A percentile compares a stretch with the other conserved stretches of the same genome.
Conservation (phyloP, 305 asterid species). For the Andrographis paniculata region DNA sequence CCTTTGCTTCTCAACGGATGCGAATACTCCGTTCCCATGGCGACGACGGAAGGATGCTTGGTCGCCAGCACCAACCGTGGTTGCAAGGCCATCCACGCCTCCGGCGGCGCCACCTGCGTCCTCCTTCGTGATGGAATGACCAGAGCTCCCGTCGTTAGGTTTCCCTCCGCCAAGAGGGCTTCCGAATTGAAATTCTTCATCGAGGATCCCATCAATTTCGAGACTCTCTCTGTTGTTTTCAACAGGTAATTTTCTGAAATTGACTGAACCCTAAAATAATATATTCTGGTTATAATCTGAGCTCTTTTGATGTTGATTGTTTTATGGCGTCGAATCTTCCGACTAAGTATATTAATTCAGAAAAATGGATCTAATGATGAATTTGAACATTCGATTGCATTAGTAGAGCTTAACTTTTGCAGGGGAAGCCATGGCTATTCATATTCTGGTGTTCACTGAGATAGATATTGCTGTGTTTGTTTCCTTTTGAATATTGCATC, state of each 20-base stretch:
- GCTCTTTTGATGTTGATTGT: slow-evolving; percentile 22
- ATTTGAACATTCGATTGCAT: background rate
- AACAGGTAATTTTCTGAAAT: slow-evolving; percentile 42
- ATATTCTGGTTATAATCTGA: slow-evolving; percentile 10
- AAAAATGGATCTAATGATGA: slow-evolving; percentile 5
- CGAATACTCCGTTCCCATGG: slow-evolving; percentile 82
- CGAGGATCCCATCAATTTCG: slow-evolving; percentile 77
- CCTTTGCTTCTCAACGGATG: slow-evolving; percentile 73
- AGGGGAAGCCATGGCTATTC: too few relatives aligned
- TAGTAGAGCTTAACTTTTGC: too few relatives aligned
- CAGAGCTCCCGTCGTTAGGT: slow-evolving; percentile 93
- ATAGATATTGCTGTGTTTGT: background rate
- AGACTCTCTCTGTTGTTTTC: slow-evolving; percentile 58
- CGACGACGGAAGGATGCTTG: slow-evolving; percentile 90
- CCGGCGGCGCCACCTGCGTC: slow-evolving; percentile 74
- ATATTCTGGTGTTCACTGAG: too few relatives aligned
- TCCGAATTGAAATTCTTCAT: slow-evolving; percentile 70
- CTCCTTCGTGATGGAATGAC: slow-evolving; percentile 80
- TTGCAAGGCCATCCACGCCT: slow-evolving; percentile 74
- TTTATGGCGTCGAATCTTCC: too few relatives aligned
- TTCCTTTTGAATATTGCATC: background rate
- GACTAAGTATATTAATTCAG: too few relatives aligned
- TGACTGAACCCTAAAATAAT: slow-evolving; percentile 8
- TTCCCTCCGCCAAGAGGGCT: slow-evolving; percentile 71
- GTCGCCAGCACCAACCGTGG: slow-evolving; percentile 96